Evolutionary conservation across 768 basidiomycete species (phyloP), one percentile per base, ranked within the genome.

Genomic region (Sporobolomyces pararoseus): DNA sequence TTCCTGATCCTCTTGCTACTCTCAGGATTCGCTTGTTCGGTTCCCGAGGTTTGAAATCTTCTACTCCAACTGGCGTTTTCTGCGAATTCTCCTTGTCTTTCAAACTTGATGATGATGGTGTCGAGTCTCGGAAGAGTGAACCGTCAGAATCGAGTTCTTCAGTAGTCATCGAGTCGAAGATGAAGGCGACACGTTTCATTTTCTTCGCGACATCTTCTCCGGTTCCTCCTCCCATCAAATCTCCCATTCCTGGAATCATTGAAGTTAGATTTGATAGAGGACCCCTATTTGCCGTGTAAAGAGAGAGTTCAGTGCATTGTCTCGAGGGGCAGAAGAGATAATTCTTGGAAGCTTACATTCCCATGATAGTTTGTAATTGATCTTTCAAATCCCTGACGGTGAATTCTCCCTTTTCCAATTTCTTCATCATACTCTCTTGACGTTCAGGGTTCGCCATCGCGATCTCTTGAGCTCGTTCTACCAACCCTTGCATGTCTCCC

Each of bases 391-490:
- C 96, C 50, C 92, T 86, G 68, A 98, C 93, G 76, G 90, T 93
- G 67, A 99, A 86, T 78, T 95, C 96, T 29, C 96, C 96, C 80
- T 97, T 91, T 76, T 96, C 89, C 50, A 97, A 85, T 81, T 95
- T 96, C 84, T 96, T 95, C 27, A 90, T 89, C 86, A 97, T 94
- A 79, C 95, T 93, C 78, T 97, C 95, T 80, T 97, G 91, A 79
- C 92, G 89, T 78, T 97, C 95, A 0, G 95, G 94, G 55, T 73
- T 65, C 23, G 70, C 69, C 75, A 96, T 91, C 75, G 91, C 89
- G 19, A 88, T 85, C 79, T 96, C 96, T 78, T 97, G 93, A 90
- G 97, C 96, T 77, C 97, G 92, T 80, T 98, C 95, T 87, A 98
- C 90, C 14, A 99, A 82, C 23, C 95, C 95, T 78, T 95, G 91